phyloP scores from a whole-genome alignment of 2,329 filamentous ascomycete genomes.

The Xylariaceae sp. region DNA sequence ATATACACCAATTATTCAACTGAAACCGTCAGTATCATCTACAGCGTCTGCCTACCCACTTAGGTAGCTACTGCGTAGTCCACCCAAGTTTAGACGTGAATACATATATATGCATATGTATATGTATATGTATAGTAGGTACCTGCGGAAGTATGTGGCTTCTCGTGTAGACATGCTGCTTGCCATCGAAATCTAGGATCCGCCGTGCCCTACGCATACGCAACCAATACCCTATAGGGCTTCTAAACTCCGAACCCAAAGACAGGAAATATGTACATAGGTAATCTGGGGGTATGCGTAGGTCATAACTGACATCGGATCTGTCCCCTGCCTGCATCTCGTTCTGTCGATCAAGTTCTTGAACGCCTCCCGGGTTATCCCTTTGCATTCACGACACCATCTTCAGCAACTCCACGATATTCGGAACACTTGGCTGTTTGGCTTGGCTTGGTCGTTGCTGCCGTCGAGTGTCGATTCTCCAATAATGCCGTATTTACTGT shows the following conservation, averaged over 20 bases:
- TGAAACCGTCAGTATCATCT: too few species aligned
- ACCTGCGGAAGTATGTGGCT: too few species aligned
- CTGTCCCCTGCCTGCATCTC: constrained; percentile 23
- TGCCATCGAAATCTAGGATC: too few species aligned
- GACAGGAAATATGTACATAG: neutral
- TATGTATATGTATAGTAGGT: too few species aligned
- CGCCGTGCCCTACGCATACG: too few species aligned
- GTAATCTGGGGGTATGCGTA: neutral
- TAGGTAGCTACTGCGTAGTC: too few species aligned
- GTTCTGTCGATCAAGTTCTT: constrained; percentile 15
- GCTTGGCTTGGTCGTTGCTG: neutral
- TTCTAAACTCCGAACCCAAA: neutral
- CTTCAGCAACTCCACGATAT: neutral
- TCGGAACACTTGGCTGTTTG: neutral
- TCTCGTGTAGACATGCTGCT: too few species aligned
- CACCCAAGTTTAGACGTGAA: too few species aligned
- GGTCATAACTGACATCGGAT: constrained; percentile 18
- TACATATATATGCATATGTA: too few species aligned
- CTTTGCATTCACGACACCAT: neutral
- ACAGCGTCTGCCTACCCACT: too few species aligned
- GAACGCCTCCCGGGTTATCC: neutral
- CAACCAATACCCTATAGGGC: neutral
- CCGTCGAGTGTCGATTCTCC: neutral
- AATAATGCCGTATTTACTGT: constrained; percentile 4
- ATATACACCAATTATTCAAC: too few species aligned